These are phyloP conservation scores for Beta corolliflora DNA, from an alignment of 179 eudicot species.

Conservation along the genomic window DNA sequence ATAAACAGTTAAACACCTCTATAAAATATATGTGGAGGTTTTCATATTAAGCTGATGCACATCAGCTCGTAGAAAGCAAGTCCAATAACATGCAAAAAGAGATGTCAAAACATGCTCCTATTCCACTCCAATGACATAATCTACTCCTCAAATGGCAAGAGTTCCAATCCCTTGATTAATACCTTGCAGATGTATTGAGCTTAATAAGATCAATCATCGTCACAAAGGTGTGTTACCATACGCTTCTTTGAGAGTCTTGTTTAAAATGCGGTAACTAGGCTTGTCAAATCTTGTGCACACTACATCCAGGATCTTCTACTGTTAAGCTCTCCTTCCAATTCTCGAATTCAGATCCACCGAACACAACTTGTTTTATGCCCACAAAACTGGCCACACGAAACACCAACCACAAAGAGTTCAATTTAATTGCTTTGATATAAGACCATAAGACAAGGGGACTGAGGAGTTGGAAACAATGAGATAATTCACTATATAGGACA, in stretches of 20 bases:
- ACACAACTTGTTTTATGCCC: constrained; percentile 87
- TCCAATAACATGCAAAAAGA: not conserved
- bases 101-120: not conserved
- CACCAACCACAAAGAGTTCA: not conserved
- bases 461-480: no score
- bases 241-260: not conserved
- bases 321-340: constrained; percentile 71
- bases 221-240: not conserved
- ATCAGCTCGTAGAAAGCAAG: not conserved
- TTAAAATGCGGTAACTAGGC: not conserved
- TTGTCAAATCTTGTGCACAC: constrained; percentile 64
- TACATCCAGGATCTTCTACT: constrained; percentile 69
- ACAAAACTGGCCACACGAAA: constrained; percentile 52
- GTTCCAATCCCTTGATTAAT: not conserved
- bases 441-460: not conserved
- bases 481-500: not conserved
- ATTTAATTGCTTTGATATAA: not conserved
- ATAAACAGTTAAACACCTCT: not conserved
- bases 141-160: not conserved
- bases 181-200: not conserved
- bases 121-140: not conserved
- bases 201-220: not conserved
- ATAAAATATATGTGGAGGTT: no score
- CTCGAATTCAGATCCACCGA: constrained; percentile 85
- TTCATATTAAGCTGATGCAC: not conserved